Base-by-base conservation (phyloP, 192 early-diverging fungal genomes). In the Cetraspora pellucida region DNA sequence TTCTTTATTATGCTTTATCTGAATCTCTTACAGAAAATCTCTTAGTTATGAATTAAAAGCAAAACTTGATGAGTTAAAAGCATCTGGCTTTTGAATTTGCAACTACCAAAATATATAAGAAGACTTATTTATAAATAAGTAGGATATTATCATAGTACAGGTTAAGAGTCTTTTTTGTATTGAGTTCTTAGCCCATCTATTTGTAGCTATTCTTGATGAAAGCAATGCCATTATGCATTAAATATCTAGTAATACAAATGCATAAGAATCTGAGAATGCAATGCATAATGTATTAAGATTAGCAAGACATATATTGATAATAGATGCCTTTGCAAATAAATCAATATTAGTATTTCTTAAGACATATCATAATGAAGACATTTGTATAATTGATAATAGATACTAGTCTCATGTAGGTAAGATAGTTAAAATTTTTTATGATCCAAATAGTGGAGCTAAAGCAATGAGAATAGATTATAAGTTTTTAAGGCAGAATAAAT, bases 391-490 rank as follows among this genome's bases (percentile, higher is more conserved):
- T 23, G 25, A 54, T 71, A 52, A 71, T 71, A 52, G 43, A 14
- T 73, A 57, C 43, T 31, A 73, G 55, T 31, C 71, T 31, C 55
- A 4, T 73, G 19, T 55, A 58, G 50, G 27, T 73, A 17, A 73
- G 71, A 73, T n/a, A n/a, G 31, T 73, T 55, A 17, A 73, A 73
- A 0, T 37, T 55, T 30, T 73, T 73, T 57, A 57, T 73, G 55
- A 73, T 58, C 19, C 71, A n/a, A 73, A 73, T 73, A 73, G 52
- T 72, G 54, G 31, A 72, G 30, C 54, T 57, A 30, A 72, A 72
- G 30, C 54, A 37, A 72, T 72, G 17, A 6, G 54, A 72, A 72
- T 72, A 57, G 54, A 10, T 21, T 72, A 43, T 57, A 17, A 72
- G 1, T 3, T 31, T 72, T 72, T 72, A 4, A 72, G 14, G 49